A percentile compares a stretch with the other conserved stretches of the same genome.
These are phyloP conservation scores for Talaromyces sp. DNA, from an alignment of 2,329 filamentous ascomycete genomes.

Conservation along the genomic window DNA sequence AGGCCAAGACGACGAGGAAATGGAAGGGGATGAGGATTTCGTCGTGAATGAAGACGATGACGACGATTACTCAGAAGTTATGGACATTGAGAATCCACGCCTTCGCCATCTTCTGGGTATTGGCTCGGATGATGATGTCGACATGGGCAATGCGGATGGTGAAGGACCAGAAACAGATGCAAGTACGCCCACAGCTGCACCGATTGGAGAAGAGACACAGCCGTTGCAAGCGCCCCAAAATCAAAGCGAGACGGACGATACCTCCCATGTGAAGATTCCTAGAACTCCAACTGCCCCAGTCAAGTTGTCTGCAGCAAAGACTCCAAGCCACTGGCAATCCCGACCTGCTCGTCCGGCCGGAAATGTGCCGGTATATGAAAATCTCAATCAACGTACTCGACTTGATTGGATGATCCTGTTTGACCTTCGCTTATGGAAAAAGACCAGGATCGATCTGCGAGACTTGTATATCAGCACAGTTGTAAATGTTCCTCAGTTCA, in stretches of 20 bases:
- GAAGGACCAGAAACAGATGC: constrained; percentile 67
- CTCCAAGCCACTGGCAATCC: constrained; percentile 78
- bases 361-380: constrained; percentile 69
- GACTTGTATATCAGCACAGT: constrained; percentile 96
- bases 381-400: constrained; percentile 82
- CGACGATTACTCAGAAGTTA: constrained; percentile 45
- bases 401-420: constrained; percentile 94
- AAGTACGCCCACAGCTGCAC: constrained; percentile 73
- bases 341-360: constrained; percentile 68
- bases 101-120: constrained; percentile 27
- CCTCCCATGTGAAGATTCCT: constrained; percentile 62
- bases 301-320: constrained; percentile 44
- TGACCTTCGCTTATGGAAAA: constrained; percentile 95
- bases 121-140: constrained; percentile 47
- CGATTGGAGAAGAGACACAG: constrained; percentile 68
- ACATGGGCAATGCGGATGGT: constrained; percentile 56
- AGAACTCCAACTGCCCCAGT: constrained; percentile 64
- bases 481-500: constrained; percentile 92
- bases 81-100: constrained; percentile 26
- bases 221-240: constrained; percentile 54
- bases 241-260: constrained; percentile 20
- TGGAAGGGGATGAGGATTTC: constrained; percentile 21
- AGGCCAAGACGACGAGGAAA: constrained; percentile 20
- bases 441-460: constrained; percentile 80
- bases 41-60: constrained; percentile 45